Conservation (phyloP, 495 filamentous ascomycete species). For the Hypoxylon fragiforme region DNA sequence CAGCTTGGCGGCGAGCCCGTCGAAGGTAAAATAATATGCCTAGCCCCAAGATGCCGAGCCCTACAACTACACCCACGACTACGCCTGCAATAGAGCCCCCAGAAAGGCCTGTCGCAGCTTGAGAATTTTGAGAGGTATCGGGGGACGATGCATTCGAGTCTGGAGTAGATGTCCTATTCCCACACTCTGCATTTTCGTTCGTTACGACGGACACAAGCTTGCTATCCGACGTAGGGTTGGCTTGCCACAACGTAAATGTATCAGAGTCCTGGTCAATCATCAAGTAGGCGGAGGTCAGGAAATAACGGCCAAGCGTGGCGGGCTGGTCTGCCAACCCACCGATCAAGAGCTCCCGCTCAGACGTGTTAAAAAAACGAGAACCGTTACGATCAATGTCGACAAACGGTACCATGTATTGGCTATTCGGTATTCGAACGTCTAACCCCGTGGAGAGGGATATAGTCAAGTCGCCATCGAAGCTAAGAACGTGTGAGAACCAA, state of each 20-base stretch:
- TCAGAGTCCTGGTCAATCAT: slow-evolving; percentile 40
- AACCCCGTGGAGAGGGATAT: slow-evolving; percentile 28
- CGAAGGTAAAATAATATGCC: neutral
- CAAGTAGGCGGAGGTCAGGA: slow-evolving; percentile 47
- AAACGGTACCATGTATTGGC: slow-evolving; percentile 43
- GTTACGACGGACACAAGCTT: neutral
- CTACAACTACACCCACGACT: neutral
- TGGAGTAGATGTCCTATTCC: neutral
- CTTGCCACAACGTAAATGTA: slow-evolving; percentile 36
- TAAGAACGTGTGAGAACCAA: neutral
- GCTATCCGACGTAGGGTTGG: slow-evolving; percentile 14
- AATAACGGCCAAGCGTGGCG: slow-evolving; percentile 42
- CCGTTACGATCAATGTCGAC: slow-evolving; percentile 34
- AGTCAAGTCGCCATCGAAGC: slow-evolving; percentile 28
- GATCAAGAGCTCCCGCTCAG: slow-evolving; percentile 32
- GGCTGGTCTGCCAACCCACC: slow-evolving; percentile 31
- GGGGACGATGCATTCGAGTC: neutral
- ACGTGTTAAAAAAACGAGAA: slow-evolving; percentile 23
- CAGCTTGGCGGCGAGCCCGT: neutral
- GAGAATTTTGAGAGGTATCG: neutral
- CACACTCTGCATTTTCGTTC: neutral
- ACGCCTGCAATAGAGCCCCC: slow-evolving; percentile 1
- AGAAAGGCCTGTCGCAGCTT: neutral
- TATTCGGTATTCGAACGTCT: slow-evolving; percentile 36
- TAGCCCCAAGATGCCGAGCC: neutral